Evolutionary conservation across 148 eudicot species (phyloP).

Genomic region (Rhododendron mucronatum): DNA sequence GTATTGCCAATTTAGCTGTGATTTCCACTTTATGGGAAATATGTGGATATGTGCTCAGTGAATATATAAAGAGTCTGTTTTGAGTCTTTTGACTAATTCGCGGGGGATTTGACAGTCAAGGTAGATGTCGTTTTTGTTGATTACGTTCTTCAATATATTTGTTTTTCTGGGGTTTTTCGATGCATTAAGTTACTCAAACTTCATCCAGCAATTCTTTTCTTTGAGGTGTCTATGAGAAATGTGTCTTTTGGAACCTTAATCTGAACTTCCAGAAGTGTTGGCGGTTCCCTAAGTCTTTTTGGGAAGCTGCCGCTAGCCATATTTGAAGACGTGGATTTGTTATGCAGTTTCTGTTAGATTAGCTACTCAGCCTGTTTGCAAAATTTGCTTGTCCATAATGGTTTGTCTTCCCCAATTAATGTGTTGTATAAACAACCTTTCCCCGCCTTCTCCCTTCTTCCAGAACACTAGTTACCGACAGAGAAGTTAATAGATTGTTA

Average conservation of each 20-base stretch:
- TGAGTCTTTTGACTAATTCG: background rate
- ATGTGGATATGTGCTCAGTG: constrained; percentile 1
- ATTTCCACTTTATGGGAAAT: background rate
- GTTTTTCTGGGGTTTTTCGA: background rate
- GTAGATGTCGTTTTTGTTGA: background rate
- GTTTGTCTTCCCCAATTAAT: background rate
- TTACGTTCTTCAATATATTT: background rate
- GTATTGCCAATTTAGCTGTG: background rate
- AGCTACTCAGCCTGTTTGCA: background rate
- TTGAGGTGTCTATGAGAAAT: background rate
- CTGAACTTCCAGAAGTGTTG: background rate
- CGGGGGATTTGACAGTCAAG: background rate
- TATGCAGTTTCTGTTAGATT: background rate
- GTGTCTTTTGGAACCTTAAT: background rate
- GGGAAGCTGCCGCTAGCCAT: background rate
- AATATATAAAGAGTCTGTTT: background rate
- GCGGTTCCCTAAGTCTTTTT: background rate
- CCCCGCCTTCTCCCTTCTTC: background rate
- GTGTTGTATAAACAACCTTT: background rate
- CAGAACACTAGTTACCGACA: background rate
- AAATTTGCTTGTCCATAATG: background rate
- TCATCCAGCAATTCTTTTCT: background rate
- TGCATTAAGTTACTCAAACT: background rate
- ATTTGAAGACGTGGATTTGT: background rate
- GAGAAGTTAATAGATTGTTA: background rate